Evolutionary conservation across 2,329 filamentous ascomycete species (phyloP).

Genomic region (Fusarium begoniae): DNA sequence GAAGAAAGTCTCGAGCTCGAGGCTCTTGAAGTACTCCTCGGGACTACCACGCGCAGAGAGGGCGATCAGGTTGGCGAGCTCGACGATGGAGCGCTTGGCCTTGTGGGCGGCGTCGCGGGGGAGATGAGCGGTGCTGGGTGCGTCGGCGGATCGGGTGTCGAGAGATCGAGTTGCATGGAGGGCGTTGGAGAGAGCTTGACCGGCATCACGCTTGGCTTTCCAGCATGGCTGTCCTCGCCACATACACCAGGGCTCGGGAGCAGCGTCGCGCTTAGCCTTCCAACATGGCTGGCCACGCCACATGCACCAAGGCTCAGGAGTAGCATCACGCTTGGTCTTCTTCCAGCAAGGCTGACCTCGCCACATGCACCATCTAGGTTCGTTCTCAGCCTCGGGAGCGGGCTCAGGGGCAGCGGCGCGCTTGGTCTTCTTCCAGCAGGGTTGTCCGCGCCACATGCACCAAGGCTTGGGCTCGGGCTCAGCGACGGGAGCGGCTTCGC

Average conservation of each 20-base stretch:
- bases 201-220: slow-evolving; percentile 53
- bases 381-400: background rate
- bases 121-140: slow-evolving; percentile 33
- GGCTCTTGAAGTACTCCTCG: slow-evolving; percentile 45
- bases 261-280: slow-evolving; percentile 31
- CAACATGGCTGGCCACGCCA: slow-evolving; percentile 22
- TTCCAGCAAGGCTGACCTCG: slow-evolving; percentile 54
- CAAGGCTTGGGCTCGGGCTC: background rate
- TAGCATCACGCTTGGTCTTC: slow-evolving; percentile 38
- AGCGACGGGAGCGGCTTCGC: background rate
- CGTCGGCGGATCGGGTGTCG: slow-evolving; percentile 39
- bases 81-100: slow-evolving; percentile 50
- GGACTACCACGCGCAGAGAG: slow-evolving; percentile 43
- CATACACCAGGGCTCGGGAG: slow-evolving; percentile 47
- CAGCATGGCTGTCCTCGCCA: slow-evolving; percentile 53
- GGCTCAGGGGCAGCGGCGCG: background rate
- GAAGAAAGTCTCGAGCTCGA: slow-evolving; percentile 44
- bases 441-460: slow-evolving; percentile 12
- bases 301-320: slow-evolving; percentile 12
- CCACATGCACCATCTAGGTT: slow-evolving; percentile 47
- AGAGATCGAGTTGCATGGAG: slow-evolving; percentile 39
- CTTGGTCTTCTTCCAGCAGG: slow-evolving; percentile 9
- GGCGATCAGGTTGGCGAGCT: slow-evolving; percentile 51
- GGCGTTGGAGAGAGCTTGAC: slow-evolving; percentile 46
- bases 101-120: slow-evolving; percentile 49